Evolutionary conservation across 805 yeast species (phyloP), one percentile per base, ranked within the genome.

Genomic region (Candida pseudoglaebosa): DNA sequence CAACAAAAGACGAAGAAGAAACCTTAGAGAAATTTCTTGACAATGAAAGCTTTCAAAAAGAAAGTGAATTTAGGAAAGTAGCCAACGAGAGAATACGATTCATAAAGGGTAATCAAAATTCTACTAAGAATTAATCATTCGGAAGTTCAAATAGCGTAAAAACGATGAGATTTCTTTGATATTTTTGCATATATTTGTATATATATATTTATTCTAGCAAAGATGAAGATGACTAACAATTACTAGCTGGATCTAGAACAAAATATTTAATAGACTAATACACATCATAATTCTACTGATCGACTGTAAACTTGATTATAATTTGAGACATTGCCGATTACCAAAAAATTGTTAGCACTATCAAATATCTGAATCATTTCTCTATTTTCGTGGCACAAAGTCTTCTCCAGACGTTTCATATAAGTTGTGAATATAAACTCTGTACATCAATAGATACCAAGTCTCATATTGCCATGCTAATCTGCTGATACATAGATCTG

Each of bases 21-120:
- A 32, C 32, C 4, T 39, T 47, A 7, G 38, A 39, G 9, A 29
- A 38, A 5, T 45, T 47, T 36, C 38, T 47, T 13, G 41, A 43
- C 30, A 28, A 26, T 10, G 34, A 36, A 2, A 36, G 22, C 9
- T 39, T 37, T 10, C 21, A 17, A 17, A 40, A 24, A 20, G 39
- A 36, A n/a, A 28, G 34, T 13, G 42, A 39, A 30, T 34, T 22
- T 20, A 16, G 42, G 15, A 39, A 31, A 24, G 17, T 38, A 19
- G 13, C 29, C 9, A 33, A 38, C 20, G 41, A 38, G 17, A 28
- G 24, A 13, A 14, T 38, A 8, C 17, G 30, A 18, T 38, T 26
- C 28, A 17, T 26, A n/a, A 38, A 32, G 17, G 12, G 28, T 34
- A 15, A 19, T 5, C 18, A 29, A n/a, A n/a, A 15, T 10, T n/a